Conservation (phyloP, 768 basidiomycete genomes). For the Hygrophorus russula region DNA sequence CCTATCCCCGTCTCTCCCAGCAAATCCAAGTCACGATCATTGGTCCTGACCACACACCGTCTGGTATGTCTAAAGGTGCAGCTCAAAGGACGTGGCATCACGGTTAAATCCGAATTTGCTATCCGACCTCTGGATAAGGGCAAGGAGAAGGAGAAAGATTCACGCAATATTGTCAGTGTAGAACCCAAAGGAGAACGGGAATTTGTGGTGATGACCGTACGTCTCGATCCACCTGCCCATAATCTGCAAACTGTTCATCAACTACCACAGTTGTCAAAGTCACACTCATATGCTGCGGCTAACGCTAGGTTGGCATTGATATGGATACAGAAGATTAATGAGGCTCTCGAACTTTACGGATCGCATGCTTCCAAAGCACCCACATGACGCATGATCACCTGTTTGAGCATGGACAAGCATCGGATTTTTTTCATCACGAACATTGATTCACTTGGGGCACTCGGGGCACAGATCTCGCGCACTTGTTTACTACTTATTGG, state of each 20-base stretch:
- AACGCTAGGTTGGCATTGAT: constrained; percentile 20
- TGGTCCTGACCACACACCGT: constrained; percentile 46
- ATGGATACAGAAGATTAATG: constrained; percentile 31
- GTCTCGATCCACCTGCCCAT: constrained; percentile 10
- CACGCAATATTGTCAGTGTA: constrained; percentile 32
- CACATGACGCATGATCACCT: constrained; percentile 9
- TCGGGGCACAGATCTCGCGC: neutral
- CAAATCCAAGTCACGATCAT: constrained; percentile 39
- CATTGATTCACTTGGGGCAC: neutral
- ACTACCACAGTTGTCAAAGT: constrained; percentile 31
- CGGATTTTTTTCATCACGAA: neutral
- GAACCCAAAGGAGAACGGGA: constrained; percentile 45
- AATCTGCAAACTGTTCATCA: neutral
- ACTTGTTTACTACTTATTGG: no score
- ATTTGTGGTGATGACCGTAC: constrained; percentile 51
- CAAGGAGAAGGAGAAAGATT: constrained; percentile 35
- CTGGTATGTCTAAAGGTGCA: constrained; percentile 45
- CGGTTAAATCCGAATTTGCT: constrained; percentile 43
- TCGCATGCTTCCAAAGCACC: constrained; percentile 11
- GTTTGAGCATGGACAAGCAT: neutral
- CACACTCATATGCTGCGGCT: constrained; percentile 29
- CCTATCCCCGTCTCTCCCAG: constrained; percentile 36
- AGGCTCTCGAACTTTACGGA: constrained; percentile 13
- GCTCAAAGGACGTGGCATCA: constrained; percentile 22
- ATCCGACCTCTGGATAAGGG: constrained; percentile 23